Base-by-base conservation (phyloP, 139 green algal genomes). In the Chlamydomonas sp. region DNA sequence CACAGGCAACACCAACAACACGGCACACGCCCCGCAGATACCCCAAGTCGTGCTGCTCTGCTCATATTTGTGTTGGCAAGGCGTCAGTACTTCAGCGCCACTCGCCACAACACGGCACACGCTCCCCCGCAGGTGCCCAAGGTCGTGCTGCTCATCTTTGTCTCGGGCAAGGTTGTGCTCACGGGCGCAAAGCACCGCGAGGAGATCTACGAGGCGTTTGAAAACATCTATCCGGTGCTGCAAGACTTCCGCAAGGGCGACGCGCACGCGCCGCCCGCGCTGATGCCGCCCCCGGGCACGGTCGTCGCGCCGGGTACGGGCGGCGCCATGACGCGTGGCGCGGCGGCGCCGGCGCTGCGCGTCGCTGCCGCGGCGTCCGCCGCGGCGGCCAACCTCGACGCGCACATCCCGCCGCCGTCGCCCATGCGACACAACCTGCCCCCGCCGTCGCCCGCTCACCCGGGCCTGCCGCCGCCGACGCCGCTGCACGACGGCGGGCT, bases 101-200 rank as follows among this genome's bases (percentile, higher is more conserved):
- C n/a, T n/a, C n/a, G n/a, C n/a, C n/a, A n/a, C n/a, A n/a, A n/a
- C n/a, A n/a, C n/a, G n/a, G n/a, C n/a, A n/a, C n/a, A n/a, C n/a
- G n/a, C n/a, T n/a, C n/a, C n/a, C n/a, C n/a, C n/a, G n/a, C n/a
- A n/a, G n/a, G 67, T 89, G 54, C 95, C 95, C 59, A 99, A 99
- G 81, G 91, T 99, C 33, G 95, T 99, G 70, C 88, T 99, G 60
- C 85, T 99, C 28, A 96, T 99, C 77, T 99, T 99, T 74, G 95
- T 99, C 4, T 95, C 85, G 2, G 95, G 95, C 58, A 99, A 99
- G 86, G 89, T 81, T 80, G 84, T 88, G 31, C 68, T 90, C 0
- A 90, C 87, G 57, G 72, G 90, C 35, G 92, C 85, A 64, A 97
- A 95, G 85, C 79, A 85, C 54, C 83, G 91, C n/a, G 79, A 93